These are phyloP conservation scores for Durusdinium trenchii DNA, from an alignment of 73 alveolate species.

Conservation along the genomic window DNA sequence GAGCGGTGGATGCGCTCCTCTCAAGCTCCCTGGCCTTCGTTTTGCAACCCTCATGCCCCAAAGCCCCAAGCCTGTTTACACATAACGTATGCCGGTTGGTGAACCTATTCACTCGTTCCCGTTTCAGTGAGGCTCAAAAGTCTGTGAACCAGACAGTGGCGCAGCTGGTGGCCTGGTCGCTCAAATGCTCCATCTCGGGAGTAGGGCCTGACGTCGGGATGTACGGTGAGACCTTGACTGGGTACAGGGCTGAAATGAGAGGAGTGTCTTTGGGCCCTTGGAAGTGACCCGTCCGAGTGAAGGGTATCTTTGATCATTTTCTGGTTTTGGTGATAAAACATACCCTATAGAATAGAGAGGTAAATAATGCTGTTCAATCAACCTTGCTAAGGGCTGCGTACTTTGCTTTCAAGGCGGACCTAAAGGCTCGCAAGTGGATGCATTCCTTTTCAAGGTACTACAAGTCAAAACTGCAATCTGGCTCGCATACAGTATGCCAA, in stretches of 20 bases:
- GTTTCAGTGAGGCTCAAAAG: neutral
- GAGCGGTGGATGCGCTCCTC: neutral
- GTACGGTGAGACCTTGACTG: neutral
- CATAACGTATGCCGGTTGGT: no score
- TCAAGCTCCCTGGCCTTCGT: no score
- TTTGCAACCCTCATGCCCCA: no score
- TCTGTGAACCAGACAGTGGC: neutral
- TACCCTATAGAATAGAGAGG: neutral
- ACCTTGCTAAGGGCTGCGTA: neutral
- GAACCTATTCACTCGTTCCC: no score
- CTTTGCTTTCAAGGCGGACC: neutral
- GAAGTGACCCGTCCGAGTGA: neutral
- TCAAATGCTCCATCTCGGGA: neutral
- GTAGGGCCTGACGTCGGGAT: neutral
- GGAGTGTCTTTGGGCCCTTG: neutral
- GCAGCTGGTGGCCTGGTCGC: conserved; percentile 4
- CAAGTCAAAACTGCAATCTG: neutral
- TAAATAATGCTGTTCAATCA: neutral
- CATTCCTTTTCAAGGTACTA: neutral
- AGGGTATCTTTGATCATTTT: neutral
- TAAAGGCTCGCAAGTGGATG: conserved; percentile 18
- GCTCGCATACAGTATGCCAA: no score
- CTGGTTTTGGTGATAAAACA: neutral
- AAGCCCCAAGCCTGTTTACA: no score
- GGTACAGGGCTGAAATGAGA: neutral